These are phyloP conservation scores for Hypericum perforatum DNA, from an alignment of 345 rosid species.

Conservation along the genomic window DNA sequence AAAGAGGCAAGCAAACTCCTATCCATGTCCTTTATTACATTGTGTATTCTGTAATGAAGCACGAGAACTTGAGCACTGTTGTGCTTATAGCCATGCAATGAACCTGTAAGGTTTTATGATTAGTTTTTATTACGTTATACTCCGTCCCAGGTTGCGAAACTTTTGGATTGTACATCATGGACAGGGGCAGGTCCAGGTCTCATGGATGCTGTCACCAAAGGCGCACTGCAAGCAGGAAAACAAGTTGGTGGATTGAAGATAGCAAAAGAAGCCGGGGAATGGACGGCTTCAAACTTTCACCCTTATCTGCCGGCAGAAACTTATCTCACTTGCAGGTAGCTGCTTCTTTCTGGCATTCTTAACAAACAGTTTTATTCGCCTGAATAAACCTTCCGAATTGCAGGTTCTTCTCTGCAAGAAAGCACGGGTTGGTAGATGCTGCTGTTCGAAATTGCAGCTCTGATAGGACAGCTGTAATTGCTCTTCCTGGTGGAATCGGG, in stretches of 20 bases:
- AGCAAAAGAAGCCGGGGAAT: constrained; percentile 77
- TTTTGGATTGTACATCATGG: constrained; percentile 86
- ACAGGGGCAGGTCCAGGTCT: constrained; percentile 95
- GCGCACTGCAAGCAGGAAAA: constrained; percentile 71
- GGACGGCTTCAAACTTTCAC: constrained; percentile 83
- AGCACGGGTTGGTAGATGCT: constrained; percentile 84
- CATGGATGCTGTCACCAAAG: constrained; percentile 84
- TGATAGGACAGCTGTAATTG: constrained; percentile 68
- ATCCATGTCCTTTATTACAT: background rate
- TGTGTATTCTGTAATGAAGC: no score
- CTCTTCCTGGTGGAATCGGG: constrained; percentile 87
- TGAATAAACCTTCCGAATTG: constrained; percentile 2
- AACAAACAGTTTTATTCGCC: background rate
- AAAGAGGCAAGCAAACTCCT: constrained; percentile 46
- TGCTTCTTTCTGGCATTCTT: background rate
- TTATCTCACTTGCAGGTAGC: constrained; percentile 85
- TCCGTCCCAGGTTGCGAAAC: constrained; percentile 48
- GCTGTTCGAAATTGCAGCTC: constrained; percentile 41
- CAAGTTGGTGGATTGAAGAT: constrained; percentile 82
- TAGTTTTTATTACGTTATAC: no score
- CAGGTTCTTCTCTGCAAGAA: constrained; percentile 95
- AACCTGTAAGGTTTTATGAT: no score
- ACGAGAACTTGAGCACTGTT: no score
- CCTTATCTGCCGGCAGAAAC: constrained; percentile 63
- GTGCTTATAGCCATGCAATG: no score